Conservation (phyloP, 305 asterid species). For the Solanum hybrid region DNA sequence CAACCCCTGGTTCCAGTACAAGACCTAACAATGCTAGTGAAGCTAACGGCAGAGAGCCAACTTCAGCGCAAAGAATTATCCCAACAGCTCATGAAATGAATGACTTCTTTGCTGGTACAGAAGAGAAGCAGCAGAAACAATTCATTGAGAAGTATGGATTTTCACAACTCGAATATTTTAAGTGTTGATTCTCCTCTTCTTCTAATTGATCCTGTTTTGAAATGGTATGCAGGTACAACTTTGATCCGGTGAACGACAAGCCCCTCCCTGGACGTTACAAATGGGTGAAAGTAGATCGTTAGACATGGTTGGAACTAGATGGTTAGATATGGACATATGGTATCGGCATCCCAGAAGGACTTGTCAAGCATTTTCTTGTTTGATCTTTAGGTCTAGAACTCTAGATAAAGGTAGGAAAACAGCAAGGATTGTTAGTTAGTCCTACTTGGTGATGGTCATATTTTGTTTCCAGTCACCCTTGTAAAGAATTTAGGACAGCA, state of each 20-base stretch:
- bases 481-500: conserved; percentile 17
- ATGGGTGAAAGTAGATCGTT: conserved; percentile 23
- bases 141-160: conserved; percentile 23
- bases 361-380: conserved; percentile 9
- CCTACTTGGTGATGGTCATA: conserved; percentile 15
- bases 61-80: not conserved
- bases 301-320: conserved; percentile 9
- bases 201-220: not conserved
- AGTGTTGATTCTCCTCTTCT: not conserved
- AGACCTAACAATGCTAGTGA: not conserved
- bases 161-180: not conserved
- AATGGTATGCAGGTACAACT: conserved; percentile 27
- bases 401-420: conserved; percentile 1
- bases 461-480: conserved; percentile 12
- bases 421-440: not conserved
- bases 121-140: conserved; percentile 13
- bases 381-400: not conserved
- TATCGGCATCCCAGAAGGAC: not conserved
- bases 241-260: conserved; percentile 24
- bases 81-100: conserved; percentile 19
- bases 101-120: conserved; percentile 12
- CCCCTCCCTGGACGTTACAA: conserved; percentile 27
- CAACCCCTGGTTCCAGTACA: conserved; percentile 21
- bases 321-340: conserved; percentile 10
- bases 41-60: conserved; percentile 5